Evolutionary conservation across 768 basidiomycete genomes (phyloP).

Genomic region (Hebeloma cylindrosporum): DNA sequence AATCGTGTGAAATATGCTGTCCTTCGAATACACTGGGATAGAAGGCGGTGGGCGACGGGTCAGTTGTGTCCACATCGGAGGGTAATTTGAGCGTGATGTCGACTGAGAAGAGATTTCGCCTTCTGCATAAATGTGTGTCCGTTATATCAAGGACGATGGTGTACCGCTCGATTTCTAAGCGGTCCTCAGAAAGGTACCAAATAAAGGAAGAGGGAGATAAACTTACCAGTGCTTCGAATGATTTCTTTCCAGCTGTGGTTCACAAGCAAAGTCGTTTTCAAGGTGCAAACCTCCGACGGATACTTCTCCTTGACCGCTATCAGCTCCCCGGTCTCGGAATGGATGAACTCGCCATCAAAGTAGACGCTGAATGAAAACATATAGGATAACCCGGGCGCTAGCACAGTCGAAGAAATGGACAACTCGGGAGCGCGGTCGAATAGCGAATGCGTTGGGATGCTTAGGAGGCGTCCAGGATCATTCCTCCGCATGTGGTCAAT

Average conservation of each 20-base stretch:
- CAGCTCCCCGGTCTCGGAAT: constrained; percentile 14
- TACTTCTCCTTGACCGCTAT: no score
- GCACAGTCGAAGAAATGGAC: constrained; percentile 24
- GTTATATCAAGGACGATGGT: constrained; percentile 20
- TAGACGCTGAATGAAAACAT: constrained; percentile 20
- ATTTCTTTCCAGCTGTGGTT: no score
- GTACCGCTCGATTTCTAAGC: constrained; percentile 17
- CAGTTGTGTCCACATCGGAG: background rate
- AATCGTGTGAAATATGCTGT: background rate
- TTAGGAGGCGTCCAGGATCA: constrained; percentile 12
- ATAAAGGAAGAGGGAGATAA: background rate
- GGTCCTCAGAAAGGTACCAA: background rate
- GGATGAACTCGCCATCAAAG: constrained; percentile 27
- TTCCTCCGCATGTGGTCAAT: constrained; percentile 13
- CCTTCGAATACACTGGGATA: background rate
- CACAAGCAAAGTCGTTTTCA: no score
- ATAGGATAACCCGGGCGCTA: constrained; percentile 12
- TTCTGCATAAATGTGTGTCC: background rate
- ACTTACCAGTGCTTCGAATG: no score
- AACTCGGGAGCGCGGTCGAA: constrained; percentile 53
- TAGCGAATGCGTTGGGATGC: constrained; percentile 16
- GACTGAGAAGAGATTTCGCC: constrained; percentile 15
- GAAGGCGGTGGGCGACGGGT: background rate
- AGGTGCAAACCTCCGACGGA: no score
- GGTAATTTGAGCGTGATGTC: constrained; percentile 18